Evolutionary conservation across 148 eudicot species (phyloP).

Genomic region (Camellia lanceoleosa): DNA sequence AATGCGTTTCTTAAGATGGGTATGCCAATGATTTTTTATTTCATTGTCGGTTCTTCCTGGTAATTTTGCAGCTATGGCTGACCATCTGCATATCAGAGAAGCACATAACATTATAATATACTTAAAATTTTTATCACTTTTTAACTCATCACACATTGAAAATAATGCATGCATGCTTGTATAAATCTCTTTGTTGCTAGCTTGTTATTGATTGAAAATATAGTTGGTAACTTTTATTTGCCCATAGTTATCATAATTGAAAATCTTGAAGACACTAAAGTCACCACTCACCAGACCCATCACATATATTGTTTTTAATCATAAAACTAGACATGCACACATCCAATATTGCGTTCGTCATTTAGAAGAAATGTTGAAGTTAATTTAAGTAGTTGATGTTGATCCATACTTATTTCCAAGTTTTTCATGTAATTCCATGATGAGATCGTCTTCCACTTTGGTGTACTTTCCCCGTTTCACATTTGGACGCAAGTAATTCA

Average conservation of each 20-base stretch:
- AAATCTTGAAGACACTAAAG: too few relatives aligned
- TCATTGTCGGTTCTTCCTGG: constrained; percentile 38
- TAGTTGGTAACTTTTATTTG: too few relatives aligned
- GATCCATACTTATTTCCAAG: constrained; percentile 43
- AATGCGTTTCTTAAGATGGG: constrained; percentile 24
- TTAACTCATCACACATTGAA: background rate
- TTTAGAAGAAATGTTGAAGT: too few relatives aligned
- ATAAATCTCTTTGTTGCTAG: too few relatives aligned
- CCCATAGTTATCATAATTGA: too few relatives aligned
- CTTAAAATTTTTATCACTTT: background rate
- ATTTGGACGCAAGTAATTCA: constrained; percentile 47
- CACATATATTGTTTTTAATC: too few relatives aligned
- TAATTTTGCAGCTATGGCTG: constrained; percentile 26
- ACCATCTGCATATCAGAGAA: constrained; percentile 27
- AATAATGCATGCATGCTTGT: too few relatives aligned
- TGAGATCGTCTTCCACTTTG: constrained; percentile 41
- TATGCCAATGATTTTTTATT: constrained; percentile 35
- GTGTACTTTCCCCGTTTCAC: constrained; percentile 44
- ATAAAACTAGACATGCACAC: too few relatives aligned
- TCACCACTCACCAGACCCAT: too few relatives aligned
- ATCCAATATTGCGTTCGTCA: too few relatives aligned
- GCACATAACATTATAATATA: background rate
- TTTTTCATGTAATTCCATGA: constrained; percentile 35
- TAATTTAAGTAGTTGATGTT: background rate
- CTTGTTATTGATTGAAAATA: too few relatives aligned